Conservation (phyloP, 768 basidiomycete genomes). For the Albatrellus ellisii region DNA sequence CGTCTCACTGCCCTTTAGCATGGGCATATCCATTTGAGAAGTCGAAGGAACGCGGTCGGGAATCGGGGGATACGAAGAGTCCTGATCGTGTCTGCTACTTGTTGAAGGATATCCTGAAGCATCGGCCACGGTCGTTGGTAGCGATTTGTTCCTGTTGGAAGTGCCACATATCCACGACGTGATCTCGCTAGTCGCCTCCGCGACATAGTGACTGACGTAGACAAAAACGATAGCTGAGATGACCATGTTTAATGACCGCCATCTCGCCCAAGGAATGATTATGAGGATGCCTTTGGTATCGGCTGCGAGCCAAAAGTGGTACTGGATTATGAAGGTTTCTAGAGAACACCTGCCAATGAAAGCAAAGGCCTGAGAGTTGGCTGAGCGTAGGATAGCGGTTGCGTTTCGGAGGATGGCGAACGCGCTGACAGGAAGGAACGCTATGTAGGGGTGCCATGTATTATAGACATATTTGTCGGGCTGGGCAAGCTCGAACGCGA, state of each 20-base stretch:
- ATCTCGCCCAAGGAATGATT: constrained; percentile 59
- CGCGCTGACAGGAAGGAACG: constrained; percentile 66
- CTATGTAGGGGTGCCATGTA: constrained; percentile 70
- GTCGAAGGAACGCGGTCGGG: not conserved
- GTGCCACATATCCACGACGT: constrained; percentile 44
- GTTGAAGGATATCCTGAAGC: not conserved
- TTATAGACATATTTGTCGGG: constrained; percentile 82
- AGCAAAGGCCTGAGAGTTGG: constrained; percentile 53
- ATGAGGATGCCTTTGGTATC: constrained; percentile 76
- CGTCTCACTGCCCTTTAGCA: constrained; percentile 19
- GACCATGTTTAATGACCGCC: constrained; percentile 69
- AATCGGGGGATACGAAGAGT: not conserved
- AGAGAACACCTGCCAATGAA: constrained; percentile 82
- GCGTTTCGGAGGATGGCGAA: constrained; percentile 73
- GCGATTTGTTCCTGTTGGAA: constrained; percentile 17
- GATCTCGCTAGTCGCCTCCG: constrained; percentile 61
- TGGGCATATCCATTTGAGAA: not conserved
- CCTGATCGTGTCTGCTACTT: constrained; percentile 2
- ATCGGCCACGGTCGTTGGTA: constrained; percentile 12
- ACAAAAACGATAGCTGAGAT: constrained; percentile 69
- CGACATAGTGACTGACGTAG: constrained; percentile 65
- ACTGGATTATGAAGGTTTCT: constrained; percentile 88
- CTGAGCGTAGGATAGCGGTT: constrained; percentile 54
- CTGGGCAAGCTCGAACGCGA: constrained; percentile 66
- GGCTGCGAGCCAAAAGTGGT: constrained; percentile 75